Evolutionary conservation across 2,329 filamentous ascomycete genomes (phyloP).

Genomic region (Stachybotrys echinatus): DNA sequence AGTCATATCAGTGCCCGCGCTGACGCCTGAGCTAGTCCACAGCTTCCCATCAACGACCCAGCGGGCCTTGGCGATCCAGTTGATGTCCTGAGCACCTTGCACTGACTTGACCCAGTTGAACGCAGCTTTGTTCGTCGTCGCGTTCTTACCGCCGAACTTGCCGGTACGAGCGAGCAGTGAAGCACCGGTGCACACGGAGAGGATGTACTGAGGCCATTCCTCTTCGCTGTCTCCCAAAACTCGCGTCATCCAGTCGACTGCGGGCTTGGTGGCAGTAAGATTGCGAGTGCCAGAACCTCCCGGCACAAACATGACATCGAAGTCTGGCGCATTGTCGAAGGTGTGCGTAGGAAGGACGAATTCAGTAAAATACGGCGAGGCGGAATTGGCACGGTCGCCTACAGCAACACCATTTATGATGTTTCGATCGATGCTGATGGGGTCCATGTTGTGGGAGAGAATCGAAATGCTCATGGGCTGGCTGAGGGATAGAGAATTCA

Average conservation of each 20-base stretch:
- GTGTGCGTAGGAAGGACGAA: conserved; percentile 25
- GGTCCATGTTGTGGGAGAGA: background rate
- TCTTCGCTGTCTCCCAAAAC: background rate
- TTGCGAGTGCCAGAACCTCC: conserved; percentile 40
- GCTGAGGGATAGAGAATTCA: conserved; percentile 31
- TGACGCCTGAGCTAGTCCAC: conserved; percentile 53
- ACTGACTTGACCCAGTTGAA: background rate
- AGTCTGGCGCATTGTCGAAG: conserved; percentile 31
- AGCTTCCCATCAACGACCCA: conserved; percentile 54
- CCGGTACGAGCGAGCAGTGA: conserved; percentile 1
- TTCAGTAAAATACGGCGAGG: conserved; percentile 5
- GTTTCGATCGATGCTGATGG: conserved; percentile 3
- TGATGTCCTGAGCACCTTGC: conserved; percentile 20
- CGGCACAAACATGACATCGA: conserved; percentile 49
- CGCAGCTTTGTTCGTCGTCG: background rate
- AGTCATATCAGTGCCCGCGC: conserved; percentile 56
- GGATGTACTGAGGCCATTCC: background rate
- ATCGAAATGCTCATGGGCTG: conserved; percentile 4
- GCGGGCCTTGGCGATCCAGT: conserved; percentile 50
- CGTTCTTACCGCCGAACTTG: background rate
- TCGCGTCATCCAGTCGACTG: conserved; percentile 31
- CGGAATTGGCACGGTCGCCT: conserved; percentile 3
- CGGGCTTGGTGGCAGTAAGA: conserved; percentile 28
- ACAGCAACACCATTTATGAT: conserved; percentile 4
- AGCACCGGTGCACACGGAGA: background rate